Evolutionary conservation across 2,329 filamentous ascomycete genomes (phyloP).

Genomic region (Nemania bipapillata): DNA sequence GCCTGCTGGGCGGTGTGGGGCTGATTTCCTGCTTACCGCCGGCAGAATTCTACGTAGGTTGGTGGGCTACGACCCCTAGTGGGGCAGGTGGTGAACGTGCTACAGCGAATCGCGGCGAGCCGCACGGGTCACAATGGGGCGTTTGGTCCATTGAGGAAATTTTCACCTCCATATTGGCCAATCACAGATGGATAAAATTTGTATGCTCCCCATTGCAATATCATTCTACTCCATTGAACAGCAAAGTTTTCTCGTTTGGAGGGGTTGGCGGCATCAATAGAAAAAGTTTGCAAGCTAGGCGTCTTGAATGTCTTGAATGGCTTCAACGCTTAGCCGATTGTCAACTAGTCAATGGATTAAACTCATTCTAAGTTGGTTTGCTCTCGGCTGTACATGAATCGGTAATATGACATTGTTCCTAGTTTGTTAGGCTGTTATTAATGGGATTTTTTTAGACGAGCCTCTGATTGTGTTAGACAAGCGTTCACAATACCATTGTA

Average conservation of each 20-base stretch:
- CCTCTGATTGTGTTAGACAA: constrained; percentile 2
- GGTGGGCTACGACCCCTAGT: constrained; percentile 33
- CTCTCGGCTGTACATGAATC: background rate
- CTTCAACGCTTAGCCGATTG: background rate
- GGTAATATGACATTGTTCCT: background rate
- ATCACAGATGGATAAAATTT: background rate
- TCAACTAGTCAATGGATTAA: background rate
- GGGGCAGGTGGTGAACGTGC: background rate
- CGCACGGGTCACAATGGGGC: background rate
- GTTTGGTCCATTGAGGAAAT: background rate
- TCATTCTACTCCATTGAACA: constrained; percentile 5
- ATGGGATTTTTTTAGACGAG: constrained; percentile 3
- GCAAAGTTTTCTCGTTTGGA: constrained; percentile 17
- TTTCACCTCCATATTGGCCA: constrained; percentile 11
- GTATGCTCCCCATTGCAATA: constrained; percentile 10
- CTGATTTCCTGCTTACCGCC: constrained; percentile 31
- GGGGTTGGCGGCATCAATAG: constrained; percentile 14
- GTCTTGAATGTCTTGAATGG: background rate
- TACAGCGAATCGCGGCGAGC: constrained; percentile 8
- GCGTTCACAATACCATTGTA: background rate
- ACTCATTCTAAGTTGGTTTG: background rate
- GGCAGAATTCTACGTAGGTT: constrained; percentile 31
- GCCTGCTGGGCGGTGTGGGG: constrained; percentile 36
- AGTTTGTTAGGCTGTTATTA: background rate
- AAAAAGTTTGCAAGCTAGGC: constrained; percentile 17